phyloP scores from a whole-genome alignment of 1,284 basidiomycete genomes.

The Cryptococcus sp. region DNA sequence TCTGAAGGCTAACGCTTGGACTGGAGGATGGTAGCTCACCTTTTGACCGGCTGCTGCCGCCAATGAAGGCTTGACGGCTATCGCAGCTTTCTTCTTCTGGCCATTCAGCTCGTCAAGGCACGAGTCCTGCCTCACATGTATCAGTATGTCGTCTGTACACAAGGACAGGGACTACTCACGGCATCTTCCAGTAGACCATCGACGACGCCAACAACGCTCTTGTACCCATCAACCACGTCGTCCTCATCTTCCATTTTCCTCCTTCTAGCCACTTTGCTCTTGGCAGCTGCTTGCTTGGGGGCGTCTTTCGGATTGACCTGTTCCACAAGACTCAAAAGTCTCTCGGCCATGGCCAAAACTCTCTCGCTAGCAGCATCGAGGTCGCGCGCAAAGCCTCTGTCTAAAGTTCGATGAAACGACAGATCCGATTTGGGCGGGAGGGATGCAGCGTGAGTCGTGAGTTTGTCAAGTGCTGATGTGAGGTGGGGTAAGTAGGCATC shows the following conservation, averaged over 20 bases:
- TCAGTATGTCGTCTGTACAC: not conserved
- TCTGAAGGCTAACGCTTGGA: not conserved
- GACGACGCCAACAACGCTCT: conserved; percentile 73
- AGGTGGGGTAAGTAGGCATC: conserved; percentile 37
- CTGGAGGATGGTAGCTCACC: conserved; percentile 21
- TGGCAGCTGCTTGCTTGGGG: conserved; percentile 50
- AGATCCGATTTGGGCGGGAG: conserved; percentile 63
- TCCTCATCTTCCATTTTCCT: conserved; percentile 64
- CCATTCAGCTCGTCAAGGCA: conserved; percentile 78
- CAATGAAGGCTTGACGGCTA: conserved; percentile 35
- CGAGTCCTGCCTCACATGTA: conserved; percentile 63
- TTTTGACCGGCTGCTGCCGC: conserved; percentile 32
- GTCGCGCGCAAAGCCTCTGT: conserved; percentile 63
- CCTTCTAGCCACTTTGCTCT: conserved; percentile 21
- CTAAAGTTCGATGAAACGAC: conserved; percentile 80
- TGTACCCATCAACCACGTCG: conserved; percentile 79
- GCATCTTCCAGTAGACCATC: conserved; percentile 83
- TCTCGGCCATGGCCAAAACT: conserved; percentile 61
- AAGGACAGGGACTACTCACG: conserved; percentile 57
- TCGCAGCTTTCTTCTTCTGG: conserved; percentile 62
- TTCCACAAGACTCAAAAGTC: conserved; percentile 62
- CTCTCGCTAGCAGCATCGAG: conserved; percentile 39
- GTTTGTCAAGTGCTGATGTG: conserved; percentile 41
- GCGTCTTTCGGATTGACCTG: conserved; percentile 54
- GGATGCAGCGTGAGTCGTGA: conserved; percentile 46